Base-by-base conservation (phyloP, 2,329 filamentous ascomycete species). In the Botrytis paeoniae region DNA sequence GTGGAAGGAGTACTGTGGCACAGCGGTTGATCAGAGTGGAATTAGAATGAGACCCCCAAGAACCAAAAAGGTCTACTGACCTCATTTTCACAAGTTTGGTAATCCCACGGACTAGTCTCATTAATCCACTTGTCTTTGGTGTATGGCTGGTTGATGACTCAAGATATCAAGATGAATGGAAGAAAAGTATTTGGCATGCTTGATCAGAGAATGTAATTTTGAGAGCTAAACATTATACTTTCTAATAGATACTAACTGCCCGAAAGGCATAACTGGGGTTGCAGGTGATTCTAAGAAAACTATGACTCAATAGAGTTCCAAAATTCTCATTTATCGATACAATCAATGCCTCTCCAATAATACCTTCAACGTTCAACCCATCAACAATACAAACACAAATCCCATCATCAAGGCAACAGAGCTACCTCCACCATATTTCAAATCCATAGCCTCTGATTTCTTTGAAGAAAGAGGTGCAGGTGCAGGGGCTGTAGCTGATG, bases 341-440 rank as follows among this genome's bases (percentile, higher is more conserved):
- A 25, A 45, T 25, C 37, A 20, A 10, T 32, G 5, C 45, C 37
- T n/a, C 16, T n/a, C 18, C 20, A 32, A 43, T 14, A 22, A 20
- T 25, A 41, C 20, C 9, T 18, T 18, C 8, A 12, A 59, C 16
- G 12, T 48, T 65, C 35, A 72, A n/a, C 29, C 48, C 62, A 61
- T 69, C 62, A 68, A 37, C 32, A 72, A 5, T 43, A 72, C 48
- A 68, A 72, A 69, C 22, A 72, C 29, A 29, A 72, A 45, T 32
- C 62, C 62, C 39, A 51, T 66, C 32, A 72, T 60, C 51, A 72
- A 72, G 29, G 62, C 62, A 16, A 48, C 63, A 3, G 41, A 68
- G 45, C 70, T 69, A 22, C 39, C 39, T 37, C 70, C 51, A 22
- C 62, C 29, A 59, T 68, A 59, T 22, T 43, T 69, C 29, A 68